Percentiles rank a stretch among this genome's conserved stretches.
These are phyloP conservation scores for Phytophthora fragariae DNA, from an alignment of 352 stramenopile species.

Conservation along the genomic window DNA sequence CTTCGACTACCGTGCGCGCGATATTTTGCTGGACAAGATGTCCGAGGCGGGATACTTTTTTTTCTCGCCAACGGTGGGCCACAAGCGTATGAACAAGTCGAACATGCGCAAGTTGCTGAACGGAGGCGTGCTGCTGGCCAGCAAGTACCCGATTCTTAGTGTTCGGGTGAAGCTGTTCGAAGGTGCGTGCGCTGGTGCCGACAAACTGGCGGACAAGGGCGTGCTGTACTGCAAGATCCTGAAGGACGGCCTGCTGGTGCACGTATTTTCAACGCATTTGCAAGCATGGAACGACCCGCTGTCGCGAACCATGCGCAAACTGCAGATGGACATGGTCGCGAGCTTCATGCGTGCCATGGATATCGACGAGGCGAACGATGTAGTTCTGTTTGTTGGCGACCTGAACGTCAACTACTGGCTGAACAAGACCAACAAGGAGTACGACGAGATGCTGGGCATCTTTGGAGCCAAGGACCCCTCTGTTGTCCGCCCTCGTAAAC, in stretches of 20 bases:
- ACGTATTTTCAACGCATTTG: slow-evolving; percentile 80
- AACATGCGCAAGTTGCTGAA: slow-evolving; percentile 82
- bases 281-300: slow-evolving; percentile 79
- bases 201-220: slow-evolving; percentile 80
- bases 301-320: slow-evolving; percentile 61
- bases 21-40: slow-evolving; percentile 70
- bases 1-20: slow-evolving; percentile 78
- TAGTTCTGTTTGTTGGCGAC: slow-evolving; percentile 70
- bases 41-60: slow-evolving; percentile 74
- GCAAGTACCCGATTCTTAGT: slow-evolving; percentile 78
- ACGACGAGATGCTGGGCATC: slow-evolving; percentile 82
- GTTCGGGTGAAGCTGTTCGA: slow-evolving; percentile 80
- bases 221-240: slow-evolving; percentile 85
- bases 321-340: slow-evolving; percentile 73
- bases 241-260: slow-evolving; percentile 74
- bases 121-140: slow-evolving; percentile 71
- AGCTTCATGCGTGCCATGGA: slow-evolving; percentile 62
- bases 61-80: slow-evolving; percentile 73
- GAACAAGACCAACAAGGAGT: slow-evolving; percentile 76
- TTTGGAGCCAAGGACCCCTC: slow-evolving; percentile 66
- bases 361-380: slow-evolving; percentile 69
- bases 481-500: slow-evolving; percentile 29
- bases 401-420: slow-evolving; percentile 85
- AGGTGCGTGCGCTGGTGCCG: slow-evolving; percentile 62
- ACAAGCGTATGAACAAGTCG: slow-evolving; percentile 66